A percentile compares a stretch with the other conserved stretches of the same genome.
Evolutionary conservation across 148 eudicot species (phyloP).

Genomic region (Fagopyrum tataricum): DNA sequence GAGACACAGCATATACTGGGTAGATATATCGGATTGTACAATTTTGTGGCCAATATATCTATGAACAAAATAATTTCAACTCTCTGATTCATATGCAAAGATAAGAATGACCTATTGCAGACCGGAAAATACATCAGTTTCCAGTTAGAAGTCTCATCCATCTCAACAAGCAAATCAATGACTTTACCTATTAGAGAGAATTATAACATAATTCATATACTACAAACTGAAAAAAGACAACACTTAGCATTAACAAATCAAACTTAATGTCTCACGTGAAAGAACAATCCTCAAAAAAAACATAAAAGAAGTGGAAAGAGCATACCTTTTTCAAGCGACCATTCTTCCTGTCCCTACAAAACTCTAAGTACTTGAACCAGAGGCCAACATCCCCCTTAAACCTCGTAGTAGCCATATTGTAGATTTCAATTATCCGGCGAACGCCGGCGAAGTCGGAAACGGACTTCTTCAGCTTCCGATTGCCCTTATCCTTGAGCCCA

Average conservation of each 20-base stretch:
- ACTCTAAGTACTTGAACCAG: conserved; percentile 90
- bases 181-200: neutral
- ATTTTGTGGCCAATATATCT: too few species aligned
- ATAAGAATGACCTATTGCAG: neutral
- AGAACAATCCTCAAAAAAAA: neutral
- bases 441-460: conserved; percentile 57
- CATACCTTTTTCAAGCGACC: conserved; percentile 84
- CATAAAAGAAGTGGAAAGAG: neutral
- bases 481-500: conserved; percentile 25
- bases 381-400: conserved; percentile 80
- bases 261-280: neutral
- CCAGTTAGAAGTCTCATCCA: neutral
- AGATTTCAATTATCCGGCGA: conserved; percentile 49
- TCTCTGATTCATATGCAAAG: neutral
- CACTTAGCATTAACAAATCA: neutral
- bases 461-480: conserved; percentile 38
- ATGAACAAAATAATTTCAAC: neutral
- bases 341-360: conserved; percentile 45
- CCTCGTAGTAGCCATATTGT: conserved; percentile 53
- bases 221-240: neutral
- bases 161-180: neutral
- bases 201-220: neutral
- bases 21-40: neutral
- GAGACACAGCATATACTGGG: neutral
- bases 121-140: neutral